phyloP scores from a whole-genome alignment of 2,329 filamentous ascomycete genomes.

The Rhynchosporium agropyri region DNA sequence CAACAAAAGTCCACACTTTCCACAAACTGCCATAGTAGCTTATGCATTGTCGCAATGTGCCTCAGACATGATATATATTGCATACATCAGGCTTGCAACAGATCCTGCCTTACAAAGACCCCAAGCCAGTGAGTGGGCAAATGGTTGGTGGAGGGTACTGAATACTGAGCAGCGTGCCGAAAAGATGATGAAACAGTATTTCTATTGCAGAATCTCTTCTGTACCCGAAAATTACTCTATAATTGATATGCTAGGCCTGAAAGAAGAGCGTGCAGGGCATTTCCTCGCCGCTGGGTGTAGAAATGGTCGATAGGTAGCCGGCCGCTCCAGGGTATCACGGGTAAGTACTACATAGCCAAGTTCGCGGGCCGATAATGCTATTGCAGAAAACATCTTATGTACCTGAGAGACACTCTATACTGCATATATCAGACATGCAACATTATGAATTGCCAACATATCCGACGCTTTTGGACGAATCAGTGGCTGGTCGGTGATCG shows the following conservation, averaged over 20 bases:
- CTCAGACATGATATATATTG: neutral
- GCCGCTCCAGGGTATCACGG: neutral
- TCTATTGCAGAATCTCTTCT: neutral
- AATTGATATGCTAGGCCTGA: slow-evolving; percentile 9
- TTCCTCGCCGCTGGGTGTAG: neutral
- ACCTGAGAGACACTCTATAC: neutral
- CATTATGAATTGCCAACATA: neutral
- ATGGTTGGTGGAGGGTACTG: neutral
- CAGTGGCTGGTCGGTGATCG: neutral
- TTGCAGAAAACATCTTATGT: neutral
- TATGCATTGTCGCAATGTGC: too few species aligned
- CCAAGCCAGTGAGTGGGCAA: neutral
- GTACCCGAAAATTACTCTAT: neutral
- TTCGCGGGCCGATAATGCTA: neutral
- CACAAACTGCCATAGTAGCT: too few species aligned
- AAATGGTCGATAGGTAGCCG: neutral
- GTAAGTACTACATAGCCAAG: neutral
- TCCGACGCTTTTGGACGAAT: neutral
- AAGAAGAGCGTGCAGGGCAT: neutral
- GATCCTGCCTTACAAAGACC: neutral
- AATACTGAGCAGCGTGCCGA: too few species aligned
- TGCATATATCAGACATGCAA: slow-evolving; percentile 16
- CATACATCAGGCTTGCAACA: slow-evolving; percentile 16
- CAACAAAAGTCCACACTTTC: too few species aligned
- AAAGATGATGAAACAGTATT: too few species aligned